Evolutionary conservation across 2,329 filamentous ascomycete genomes (phyloP), one percentile per base, ranked within the genome.

Genomic region (Epichloe aotearoae): DNA sequence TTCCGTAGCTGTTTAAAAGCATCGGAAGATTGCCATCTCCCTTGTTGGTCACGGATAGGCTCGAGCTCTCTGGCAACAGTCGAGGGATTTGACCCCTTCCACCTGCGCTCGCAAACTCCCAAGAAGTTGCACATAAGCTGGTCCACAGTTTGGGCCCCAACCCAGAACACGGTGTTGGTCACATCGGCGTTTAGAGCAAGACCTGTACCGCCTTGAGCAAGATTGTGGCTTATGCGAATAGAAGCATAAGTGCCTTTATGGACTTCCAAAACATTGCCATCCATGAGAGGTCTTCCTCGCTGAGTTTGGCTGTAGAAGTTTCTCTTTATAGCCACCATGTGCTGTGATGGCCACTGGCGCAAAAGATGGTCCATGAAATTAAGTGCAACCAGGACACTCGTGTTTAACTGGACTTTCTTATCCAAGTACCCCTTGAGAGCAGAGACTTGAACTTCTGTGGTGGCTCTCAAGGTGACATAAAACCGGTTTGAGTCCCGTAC

Each of bases 301-400:
- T 75, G 75, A 1, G 70, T 58, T 1, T 70, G 68, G 39, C 80
- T 71, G 66, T 94, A 97, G 62, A 95, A 95, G 7, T 83, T 88
- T 12, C 90, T 81, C 65, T 88, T 91, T 66, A 96, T 85, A 0
- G 80, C 68, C 0, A 83, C 73, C 59, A 88, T 80, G 2, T 73
- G 69, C 59, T 80, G 69, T 0, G 83, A 83, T 0, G 93, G 88
- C n/a, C 71, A 75, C 64, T 95, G 82, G 4, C 93, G 86, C 50
- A 98, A 73, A 7, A 91, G 72, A 62, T 98, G 93, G 56, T 98
- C 93, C 4, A 96, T 72, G 61, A 96, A 96, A 63, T 86, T 95
- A 65, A 97, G 79, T 14, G 86, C 83, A 61, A 93, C 86, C 7
- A 91, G 74, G 19, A 91, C 81, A 19, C 75, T 69, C 38, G 78